These are phyloP conservation scores for Botrytis sinoallii DNA, from an alignment of 2,329 filamentous ascomycete genomes.

Conservation along the genomic window DNA sequence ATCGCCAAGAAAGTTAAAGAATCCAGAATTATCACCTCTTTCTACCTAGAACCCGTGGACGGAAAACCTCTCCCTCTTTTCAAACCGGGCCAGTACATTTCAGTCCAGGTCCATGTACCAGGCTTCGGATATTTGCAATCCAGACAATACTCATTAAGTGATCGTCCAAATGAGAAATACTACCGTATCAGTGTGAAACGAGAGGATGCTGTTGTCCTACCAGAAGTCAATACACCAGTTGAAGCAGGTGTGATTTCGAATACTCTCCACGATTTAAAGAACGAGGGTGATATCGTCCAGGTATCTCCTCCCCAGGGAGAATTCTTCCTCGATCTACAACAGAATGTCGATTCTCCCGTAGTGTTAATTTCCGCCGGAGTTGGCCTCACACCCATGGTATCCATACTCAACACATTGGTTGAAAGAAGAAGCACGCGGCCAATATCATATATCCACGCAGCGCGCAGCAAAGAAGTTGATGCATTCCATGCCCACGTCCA, in stretches of 20 bases:
- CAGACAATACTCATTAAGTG: conserved; percentile 72
- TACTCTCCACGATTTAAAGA: conserved; percentile 48
- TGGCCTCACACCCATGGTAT: conserved; percentile 63
- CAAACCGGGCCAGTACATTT: conserved; percentile 72
- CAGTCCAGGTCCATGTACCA: conserved; percentile 59
- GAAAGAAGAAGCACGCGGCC: conserved; percentile 42
- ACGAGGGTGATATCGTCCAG: conserved; percentile 50
- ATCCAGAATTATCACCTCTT: conserved; percentile 60
- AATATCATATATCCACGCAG: conserved; percentile 62
- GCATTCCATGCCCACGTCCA: conserved; percentile 55
- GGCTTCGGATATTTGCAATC: conserved; percentile 63
- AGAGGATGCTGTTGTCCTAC: conserved; percentile 40
- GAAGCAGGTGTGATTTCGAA: conserved; percentile 36
- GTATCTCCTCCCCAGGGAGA: conserved; percentile 56
- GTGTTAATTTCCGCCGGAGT: conserved; percentile 68
- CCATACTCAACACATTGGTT: conserved; percentile 58
- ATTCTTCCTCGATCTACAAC: conserved; percentile 57
- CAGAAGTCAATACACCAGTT: not conserved
- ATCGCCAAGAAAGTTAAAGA: conserved; percentile 62
- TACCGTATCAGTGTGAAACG: conserved; percentile 76
- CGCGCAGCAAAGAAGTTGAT: conserved; percentile 48
- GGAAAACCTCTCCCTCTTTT: conserved; percentile 56
- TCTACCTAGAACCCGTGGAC: conserved; percentile 67
- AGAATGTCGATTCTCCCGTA: conserved; percentile 48
- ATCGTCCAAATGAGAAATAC: conserved; percentile 50